Base-by-base conservation (phyloP, 2,329 filamentous ascomycete species). In the Xylaria digitata region DNA sequence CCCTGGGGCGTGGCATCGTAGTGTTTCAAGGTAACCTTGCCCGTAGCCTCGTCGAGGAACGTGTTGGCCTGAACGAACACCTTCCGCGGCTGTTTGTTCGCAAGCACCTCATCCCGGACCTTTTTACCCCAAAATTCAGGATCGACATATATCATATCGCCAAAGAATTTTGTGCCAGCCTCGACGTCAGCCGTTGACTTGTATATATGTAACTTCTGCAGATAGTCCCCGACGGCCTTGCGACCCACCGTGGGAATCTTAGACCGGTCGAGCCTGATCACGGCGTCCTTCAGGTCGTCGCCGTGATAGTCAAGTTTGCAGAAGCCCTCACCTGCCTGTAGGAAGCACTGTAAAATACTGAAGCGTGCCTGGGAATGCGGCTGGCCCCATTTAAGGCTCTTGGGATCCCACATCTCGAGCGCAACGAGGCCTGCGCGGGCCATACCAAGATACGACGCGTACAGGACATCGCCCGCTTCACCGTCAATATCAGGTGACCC, bases 11-110 rank as follows among this genome's bases (percentile, higher is more conserved):
- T 92, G 0, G 94, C 86, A 72, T 96, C 92, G 80, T 97, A 97
- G 81, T 97, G 93, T 82, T 90, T 92, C 79, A 97, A 80, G 15
- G 84, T 85, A 34, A 96, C 92, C 77, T 89, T 87, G 64, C 91
- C 92, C 0, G 86, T 87, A 13, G 85, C 81, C 77, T 88, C 85
- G 68, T 91, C 88, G 46, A 96, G 76, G 63, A 90, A 86, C 0
- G 95, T 97, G 79, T 97, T 98, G 66, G 93, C 93, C 82, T 97
- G 94, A 61, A 97, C 93, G 82, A 97, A 97, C 50, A 97, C 90
- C 83, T 94, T 94, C 66, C 92, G 83, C n/a, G 92, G 92, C 80
- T 92, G 91, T 82, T 93, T 93, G 80, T 92, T 92, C 73, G 85
- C 84, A 48, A 95, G 80, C 26, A 95, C 92, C 67, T 92, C 86